A percentile compares a stretch with the other conserved stretches of the same genome.
Conservation (phyloP, 2,329 filamentous ascomycete genomes). For the Purpureocillium lavendulum region DNA sequence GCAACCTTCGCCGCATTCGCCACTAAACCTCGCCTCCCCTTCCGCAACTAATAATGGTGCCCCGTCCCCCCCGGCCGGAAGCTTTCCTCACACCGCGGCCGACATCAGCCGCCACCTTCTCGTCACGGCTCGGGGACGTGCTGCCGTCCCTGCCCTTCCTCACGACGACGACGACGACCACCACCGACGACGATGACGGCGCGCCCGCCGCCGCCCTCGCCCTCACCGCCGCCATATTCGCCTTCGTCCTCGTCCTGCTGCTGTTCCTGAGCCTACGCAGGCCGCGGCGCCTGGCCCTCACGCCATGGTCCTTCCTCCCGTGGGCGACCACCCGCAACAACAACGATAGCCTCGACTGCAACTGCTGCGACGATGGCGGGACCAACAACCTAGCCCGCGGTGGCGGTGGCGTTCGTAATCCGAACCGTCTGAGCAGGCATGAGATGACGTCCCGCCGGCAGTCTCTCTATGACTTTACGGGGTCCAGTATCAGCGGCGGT, state of each 20-base stretch:
- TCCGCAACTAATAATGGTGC: no score
- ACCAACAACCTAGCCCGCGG: no score
- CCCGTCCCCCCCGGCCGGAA: neutral
- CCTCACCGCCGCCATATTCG: slow-evolving; percentile 1
- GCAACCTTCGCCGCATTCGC: no score
- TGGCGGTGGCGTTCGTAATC: no score
- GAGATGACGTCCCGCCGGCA: neutral
- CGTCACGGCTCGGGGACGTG: neutral
- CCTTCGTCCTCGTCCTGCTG: neutral
- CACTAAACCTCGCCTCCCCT: no score
- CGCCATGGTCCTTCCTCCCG: no score
- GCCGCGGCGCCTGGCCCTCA: neutral
- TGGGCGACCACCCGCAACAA: neutral
- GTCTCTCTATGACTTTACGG: neutral
- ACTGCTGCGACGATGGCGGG: no score
- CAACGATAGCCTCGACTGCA: neutral
- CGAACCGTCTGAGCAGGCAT: neutral
- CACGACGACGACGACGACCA: neutral
- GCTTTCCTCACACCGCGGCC: neutral
- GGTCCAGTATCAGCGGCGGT: neutral
- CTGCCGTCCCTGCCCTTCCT: neutral
- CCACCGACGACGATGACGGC: no score
- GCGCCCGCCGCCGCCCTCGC: slow-evolving; percentile 1
- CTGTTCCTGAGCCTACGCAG: neutral
- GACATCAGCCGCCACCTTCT: neutral